Base-by-base conservation (phyloP, 345 rosid species). In the Arabidopsis arenosa region DNA sequence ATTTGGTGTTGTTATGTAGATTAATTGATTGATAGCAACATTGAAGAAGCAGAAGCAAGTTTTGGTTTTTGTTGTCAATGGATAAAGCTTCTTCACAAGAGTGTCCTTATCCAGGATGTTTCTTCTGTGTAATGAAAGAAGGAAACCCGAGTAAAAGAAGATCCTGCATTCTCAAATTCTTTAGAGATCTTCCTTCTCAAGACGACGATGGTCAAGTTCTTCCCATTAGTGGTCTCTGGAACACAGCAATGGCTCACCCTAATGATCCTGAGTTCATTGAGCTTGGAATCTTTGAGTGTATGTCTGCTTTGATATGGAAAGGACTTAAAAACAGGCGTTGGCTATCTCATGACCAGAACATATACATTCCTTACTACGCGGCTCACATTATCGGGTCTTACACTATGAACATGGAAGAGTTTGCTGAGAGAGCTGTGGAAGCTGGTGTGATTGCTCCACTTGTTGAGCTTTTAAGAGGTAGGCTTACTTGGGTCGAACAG, bases 181-280 rank as follows among this genome's bases (percentile, higher is more conserved):
- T 96, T 66, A 76, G 96, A 45, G 99, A 96, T 70, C 93, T 95
- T 76, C 98, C 98, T 80, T 87, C 92, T 23, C 97, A 90, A 66
- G 98, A 95, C 75, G 97, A 89, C 66, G 96, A 95, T 76, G 98
- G 95, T 52, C 99, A 93, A 80, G 99, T 96, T 68, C 95, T 96
- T 63, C 97, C 99, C 12, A 93, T 96, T 63, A 96, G 99, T 68
- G 99, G 99, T 45, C 92, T 96, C 32, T 96, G 99, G 99, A 96
- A 96, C 86, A 96, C 99, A 57, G 99, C 99, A 48, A 96, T 93
- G 99, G 98, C 99, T 21, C 98, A 96, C 80, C 99, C 99, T 11
- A 93, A 96, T 62, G 98, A 96, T 70, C 97, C 98, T 0, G 99
- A 96, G 79, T 96, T 96, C 78, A 89, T 96, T 2, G 95, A 93